A percentile compares a stretch with the other conserved stretches of the same genome.
Conservation (phyloP, 2,329 filamentous ascomycete genomes). For the Aspergillus tamarii region DNA sequence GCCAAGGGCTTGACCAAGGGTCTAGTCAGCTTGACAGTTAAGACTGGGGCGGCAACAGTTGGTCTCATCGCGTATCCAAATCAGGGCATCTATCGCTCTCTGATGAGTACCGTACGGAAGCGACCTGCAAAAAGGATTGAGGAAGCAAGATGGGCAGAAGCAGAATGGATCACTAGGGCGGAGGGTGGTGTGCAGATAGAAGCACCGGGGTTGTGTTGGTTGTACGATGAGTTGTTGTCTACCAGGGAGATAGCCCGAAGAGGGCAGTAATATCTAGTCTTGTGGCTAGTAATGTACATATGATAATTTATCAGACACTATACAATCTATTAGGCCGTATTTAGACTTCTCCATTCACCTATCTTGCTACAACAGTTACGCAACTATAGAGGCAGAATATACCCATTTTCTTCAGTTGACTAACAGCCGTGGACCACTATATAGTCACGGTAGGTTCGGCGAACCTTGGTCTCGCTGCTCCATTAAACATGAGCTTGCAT, state of each 20-base stretch:
- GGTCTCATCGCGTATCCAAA: slow-evolving; percentile 4
- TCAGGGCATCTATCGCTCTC: neutral
- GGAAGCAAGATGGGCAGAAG: neutral
- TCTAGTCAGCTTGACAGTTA: neutral
- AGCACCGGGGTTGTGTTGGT: neutral
- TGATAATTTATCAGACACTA: neutral
- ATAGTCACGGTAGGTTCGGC: no score
- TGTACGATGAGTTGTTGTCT: neutral
- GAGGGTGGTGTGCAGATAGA: neutral
- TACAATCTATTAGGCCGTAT: neutral
- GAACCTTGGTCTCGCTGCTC: no score
- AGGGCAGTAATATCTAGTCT: neutral
- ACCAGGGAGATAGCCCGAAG: neutral
- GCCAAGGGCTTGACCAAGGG: slow-evolving; percentile 31
- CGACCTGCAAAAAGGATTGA: neutral
- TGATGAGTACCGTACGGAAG: neutral
- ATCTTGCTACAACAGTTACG: neutral
- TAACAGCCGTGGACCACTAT: no score
- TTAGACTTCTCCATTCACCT: neutral
- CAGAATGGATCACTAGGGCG: neutral
- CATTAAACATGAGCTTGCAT: no score
- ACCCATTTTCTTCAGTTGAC: neutral
- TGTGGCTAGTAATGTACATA: neutral
- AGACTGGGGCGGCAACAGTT: neutral
- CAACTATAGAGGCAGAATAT: neutral